Percentiles rank a stretch among this genome's conserved stretches.
phyloP scores from a whole-genome alignment of 2,329 filamentous ascomycete genomes.

The Pseudocercospora macadamiae region DNA sequence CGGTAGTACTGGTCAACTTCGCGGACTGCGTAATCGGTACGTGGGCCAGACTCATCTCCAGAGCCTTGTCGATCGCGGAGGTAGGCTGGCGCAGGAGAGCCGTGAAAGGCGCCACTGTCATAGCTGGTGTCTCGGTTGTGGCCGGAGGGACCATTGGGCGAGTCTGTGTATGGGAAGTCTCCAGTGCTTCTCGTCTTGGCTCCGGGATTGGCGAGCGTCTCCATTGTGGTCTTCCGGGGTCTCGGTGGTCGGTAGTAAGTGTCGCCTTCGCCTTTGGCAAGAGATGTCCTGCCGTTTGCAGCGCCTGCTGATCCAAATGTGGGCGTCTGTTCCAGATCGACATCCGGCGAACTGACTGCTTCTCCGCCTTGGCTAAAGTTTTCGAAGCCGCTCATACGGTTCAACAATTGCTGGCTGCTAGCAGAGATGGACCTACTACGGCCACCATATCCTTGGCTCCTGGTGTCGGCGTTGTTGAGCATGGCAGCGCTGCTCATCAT shows the following conservation, averaged over 20 bases:
- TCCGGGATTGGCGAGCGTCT: constrained; percentile 50
- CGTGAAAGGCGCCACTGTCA: constrained; percentile 45
- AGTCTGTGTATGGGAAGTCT: constrained; percentile 48
- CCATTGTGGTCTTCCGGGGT: constrained; percentile 67
- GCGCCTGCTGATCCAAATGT: constrained; percentile 14
- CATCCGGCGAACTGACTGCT: constrained; percentile 52
- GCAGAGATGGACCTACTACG: constrained; percentile 63
- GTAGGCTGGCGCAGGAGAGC: constrained; percentile 58
- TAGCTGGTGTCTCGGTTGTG: constrained; percentile 35
- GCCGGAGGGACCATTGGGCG: constrained; percentile 37
- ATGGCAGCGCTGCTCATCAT: constrained; percentile 83
- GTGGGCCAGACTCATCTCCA: constrained; percentile 47
- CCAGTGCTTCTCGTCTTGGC: constrained; percentile 43
- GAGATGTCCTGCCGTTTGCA: constrained; percentile 16
- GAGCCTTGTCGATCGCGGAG: constrained; percentile 57
- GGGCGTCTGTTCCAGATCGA: constrained; percentile 17
- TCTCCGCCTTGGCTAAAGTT: constrained; percentile 60
- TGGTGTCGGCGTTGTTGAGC: constrained; percentile 48
- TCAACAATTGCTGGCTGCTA: constrained; percentile 64
- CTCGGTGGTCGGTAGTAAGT: constrained; percentile 89
- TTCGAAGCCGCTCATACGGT: constrained; percentile 57
- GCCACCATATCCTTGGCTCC: constrained; percentile 40
- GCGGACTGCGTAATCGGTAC: constrained; percentile 84
- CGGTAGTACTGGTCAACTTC: constrained; percentile 98
- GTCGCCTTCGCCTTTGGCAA: constrained; percentile 50